Evolutionary conservation across 2,329 filamentous ascomycete species (phyloP), one percentile per base, ranked within the genome.

Genomic region (Scedosporium aurantiacum): DNA sequence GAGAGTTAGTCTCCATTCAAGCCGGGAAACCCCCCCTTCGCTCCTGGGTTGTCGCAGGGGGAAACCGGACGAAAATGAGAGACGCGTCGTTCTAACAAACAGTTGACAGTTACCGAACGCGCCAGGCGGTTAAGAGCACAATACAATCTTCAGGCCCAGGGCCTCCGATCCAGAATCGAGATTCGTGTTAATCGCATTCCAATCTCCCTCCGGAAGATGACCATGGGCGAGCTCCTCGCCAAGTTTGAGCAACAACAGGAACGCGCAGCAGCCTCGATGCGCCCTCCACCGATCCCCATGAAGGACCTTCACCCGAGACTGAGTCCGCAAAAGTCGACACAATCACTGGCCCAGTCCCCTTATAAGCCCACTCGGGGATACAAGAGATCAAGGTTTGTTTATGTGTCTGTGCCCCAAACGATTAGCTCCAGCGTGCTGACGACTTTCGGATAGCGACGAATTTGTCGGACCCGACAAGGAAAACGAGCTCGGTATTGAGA

Each of bases 111-210:
- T 66, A 91, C 90, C 18, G 89, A 95, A 75, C 85, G 92, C 71
- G 90, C 90, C 64, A 85, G 93, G 67, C 91, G 93, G 73, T 79
- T 97, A 64, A 85, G 92, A 68, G 88, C 92, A 5, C 91, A 96
- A 72, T 96, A 95, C 76, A 87, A 88, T 63, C 82, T 95, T 8
- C 92, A 96, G 73, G 89, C 91, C 23, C 89, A 93, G 72, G 89
- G 89, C 64, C 81, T 97, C 45, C 84, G 89, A 64, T 87, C 91
- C 63, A 87, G 93, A 64, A 87, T 99, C 60, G 92, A 97, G 73
- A 89, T 96, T 76, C 89, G 94, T 74, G 83, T 97, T 72, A 96
- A 97, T 71, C 87, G 94, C 60, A 94, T 97, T 60, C 94, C 94
- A 6, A 82, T 85, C 67, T 82, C 86, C 16, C 76, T 96, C 65